Percentiles rank a stretch among this genome's conserved stretches.
Evolutionary conservation across 331 rosid genomes (phyloP).

Genomic region (Ulmus americana): DNA sequence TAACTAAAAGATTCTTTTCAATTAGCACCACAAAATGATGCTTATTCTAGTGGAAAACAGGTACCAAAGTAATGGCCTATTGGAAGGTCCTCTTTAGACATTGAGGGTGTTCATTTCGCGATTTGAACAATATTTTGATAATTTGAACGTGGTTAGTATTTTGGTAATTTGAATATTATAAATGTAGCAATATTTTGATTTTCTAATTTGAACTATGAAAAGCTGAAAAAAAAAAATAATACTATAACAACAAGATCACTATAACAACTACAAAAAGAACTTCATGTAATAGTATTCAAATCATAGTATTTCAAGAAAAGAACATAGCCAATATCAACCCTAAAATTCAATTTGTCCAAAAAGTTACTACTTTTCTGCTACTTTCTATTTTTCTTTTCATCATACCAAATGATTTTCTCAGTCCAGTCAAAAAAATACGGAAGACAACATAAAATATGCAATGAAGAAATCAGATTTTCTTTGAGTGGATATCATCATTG

Average conservation of each 20-base stretch:
- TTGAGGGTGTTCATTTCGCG: background rate
- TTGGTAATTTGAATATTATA: too few relatives aligned
- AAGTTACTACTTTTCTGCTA: background rate
- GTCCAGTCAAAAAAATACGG: background rate
- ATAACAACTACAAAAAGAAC: too few relatives aligned
- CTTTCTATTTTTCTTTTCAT: background rate
- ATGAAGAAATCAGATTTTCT: background rate
- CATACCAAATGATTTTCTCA: background rate
- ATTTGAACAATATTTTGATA: too few relatives aligned
- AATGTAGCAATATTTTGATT: too few relatives aligned
- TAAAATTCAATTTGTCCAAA: background rate
- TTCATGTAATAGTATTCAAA: too few relatives aligned
- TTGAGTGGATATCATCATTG: conserved; percentile 8
- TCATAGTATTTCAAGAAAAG: too few relatives aligned
- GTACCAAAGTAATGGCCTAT: background rate
- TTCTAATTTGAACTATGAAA: too few relatives aligned
- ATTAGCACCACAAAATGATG: background rate
- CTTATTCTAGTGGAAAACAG: background rate
- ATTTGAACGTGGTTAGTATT: too few relatives aligned
- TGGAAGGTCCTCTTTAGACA: background rate
- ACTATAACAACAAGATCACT: too few relatives aligned
- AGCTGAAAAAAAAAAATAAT: too few relatives aligned
- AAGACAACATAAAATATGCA: background rate
- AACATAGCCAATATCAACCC: background rate
- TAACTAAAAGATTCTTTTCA: conserved; percentile 9